Conservation (phyloP, 2,329 filamentous ascomycete genomes). For the Sordariomycetes sp. region DNA sequence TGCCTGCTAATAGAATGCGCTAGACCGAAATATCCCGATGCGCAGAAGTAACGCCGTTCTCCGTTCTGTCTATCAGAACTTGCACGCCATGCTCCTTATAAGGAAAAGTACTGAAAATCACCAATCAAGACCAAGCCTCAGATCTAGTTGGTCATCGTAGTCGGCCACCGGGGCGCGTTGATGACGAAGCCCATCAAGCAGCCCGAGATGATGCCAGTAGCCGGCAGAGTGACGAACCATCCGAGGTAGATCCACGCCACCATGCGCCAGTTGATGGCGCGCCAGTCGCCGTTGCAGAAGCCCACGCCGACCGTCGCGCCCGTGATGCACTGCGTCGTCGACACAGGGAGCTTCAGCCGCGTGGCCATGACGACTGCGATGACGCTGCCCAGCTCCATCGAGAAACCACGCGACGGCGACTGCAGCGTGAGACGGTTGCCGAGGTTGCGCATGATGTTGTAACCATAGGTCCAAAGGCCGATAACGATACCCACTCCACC, state of each 20-base stretch:
- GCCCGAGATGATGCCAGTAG: slow-evolving; percentile 45
- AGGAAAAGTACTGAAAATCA: background rate
- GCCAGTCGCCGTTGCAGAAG: slow-evolving; percentile 48
- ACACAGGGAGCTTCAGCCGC: slow-evolving; percentile 50
- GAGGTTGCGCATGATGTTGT: slow-evolving; percentile 54
- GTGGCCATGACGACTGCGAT: slow-evolving; percentile 55
- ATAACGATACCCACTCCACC: slow-evolving; percentile 40
- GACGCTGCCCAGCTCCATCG: slow-evolving; percentile 49
- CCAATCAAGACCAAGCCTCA: background rate
- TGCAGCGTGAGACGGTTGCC: slow-evolving; percentile 53
- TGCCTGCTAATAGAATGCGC: background rate
- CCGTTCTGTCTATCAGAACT: background rate
- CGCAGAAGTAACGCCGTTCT: background rate
- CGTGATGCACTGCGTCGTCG: slow-evolving; percentile 55
- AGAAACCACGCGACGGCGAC: slow-evolving; percentile 48
- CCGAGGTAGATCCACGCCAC: slow-evolving; percentile 47
- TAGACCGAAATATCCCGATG: background rate
- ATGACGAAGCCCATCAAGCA: slow-evolving; percentile 52
- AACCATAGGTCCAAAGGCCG: slow-evolving; percentile 50
- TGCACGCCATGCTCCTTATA: background rate
- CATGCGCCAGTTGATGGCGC: slow-evolving; percentile 53
- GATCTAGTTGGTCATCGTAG: background rate
- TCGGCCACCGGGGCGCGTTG: slow-evolving; percentile 42
- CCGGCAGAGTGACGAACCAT: slow-evolving; percentile 51
- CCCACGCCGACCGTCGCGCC: slow-evolving; percentile 54